phyloP scores from a whole-genome alignment of 306 rosid genomes.

The Parietaria judaica region DNA sequence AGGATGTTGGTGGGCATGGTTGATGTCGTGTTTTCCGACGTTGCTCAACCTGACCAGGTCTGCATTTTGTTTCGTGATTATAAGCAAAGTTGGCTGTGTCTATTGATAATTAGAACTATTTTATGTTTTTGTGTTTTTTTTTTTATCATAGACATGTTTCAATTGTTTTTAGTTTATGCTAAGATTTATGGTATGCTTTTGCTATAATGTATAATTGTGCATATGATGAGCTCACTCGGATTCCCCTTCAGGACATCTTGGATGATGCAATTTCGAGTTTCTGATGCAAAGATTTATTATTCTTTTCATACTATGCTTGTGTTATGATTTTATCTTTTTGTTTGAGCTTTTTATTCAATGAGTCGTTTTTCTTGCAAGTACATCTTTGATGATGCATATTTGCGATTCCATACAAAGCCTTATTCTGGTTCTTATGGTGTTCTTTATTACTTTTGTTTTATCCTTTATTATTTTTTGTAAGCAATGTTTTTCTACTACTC shows the following conservation, averaged over 20 bases:
- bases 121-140: too few species aligned
- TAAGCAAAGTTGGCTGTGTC: neutral
- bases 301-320: neutral
- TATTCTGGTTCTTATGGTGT: too few species aligned
- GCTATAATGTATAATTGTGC: neutral
- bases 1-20: slow-evolving; percentile 95
- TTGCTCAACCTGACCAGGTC: slow-evolving; percentile 99
- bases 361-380: too few species aligned
- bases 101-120: too few species aligned
- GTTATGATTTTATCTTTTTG: neutral
- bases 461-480: neutral
- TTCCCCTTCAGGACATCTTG: slow-evolving; percentile 36
- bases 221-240: neutral
- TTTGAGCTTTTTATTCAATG: neutral
- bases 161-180: too few species aligned
- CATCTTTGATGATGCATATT: too few species aligned
- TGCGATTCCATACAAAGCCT: too few species aligned
- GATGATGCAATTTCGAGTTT: slow-evolving; percentile 63
- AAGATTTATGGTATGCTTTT: too few species aligned
- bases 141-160: too few species aligned
- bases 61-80: slow-evolving; percentile 7
- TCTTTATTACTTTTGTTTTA: too few species aligned
- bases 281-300: slow-evolving; percentile 33
- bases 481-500: neutral
- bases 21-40: slow-evolving; percentile 97